Evolutionary conservation across 2,329 filamentous ascomycete species (phyloP).

Genomic region (Dactylellina sp.): DNA sequence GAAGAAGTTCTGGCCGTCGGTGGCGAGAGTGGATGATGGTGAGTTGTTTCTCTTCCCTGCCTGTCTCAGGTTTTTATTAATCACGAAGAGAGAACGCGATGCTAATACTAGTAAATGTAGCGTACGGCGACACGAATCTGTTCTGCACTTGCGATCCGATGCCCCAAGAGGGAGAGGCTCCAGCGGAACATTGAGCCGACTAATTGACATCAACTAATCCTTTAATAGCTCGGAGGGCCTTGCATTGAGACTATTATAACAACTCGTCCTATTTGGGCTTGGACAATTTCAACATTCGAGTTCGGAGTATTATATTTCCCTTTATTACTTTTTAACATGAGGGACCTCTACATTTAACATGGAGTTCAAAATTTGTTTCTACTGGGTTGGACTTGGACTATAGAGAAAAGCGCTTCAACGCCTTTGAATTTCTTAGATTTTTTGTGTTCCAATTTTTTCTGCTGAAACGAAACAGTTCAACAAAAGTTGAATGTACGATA

Average conservation of each 20-base stretch:
- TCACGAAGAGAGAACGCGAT: not conserved
- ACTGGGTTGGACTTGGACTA: constrained; percentile 23
- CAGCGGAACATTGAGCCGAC: constrained; percentile 18
- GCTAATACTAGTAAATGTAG: constrained; percentile 65
- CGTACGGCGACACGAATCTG: constrained; percentile 89
- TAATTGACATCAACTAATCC: constrained; percentile 1
- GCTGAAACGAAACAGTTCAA: not conserved
- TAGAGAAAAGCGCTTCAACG: constrained; percentile 55
- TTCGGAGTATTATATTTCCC: constrained; percentile 26
- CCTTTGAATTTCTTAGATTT: constrained; percentile 8
- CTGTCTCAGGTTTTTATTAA: constrained; percentile 35
- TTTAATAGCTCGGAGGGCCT: not conserved
- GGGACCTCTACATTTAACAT: constrained; percentile 56
- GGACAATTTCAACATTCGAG: not conserved
- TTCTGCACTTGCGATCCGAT: constrained; percentile 95
- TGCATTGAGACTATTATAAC: too few species aligned
- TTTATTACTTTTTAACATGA: constrained; percentile 46
- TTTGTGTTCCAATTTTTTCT: not conserved
- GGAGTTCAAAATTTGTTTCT: constrained; percentile 46
- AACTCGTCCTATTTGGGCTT: constrained; percentile 10
- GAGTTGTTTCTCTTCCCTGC: constrained; percentile 65
- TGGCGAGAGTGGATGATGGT: constrained; percentile 89
- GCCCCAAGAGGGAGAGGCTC: constrained; percentile 66
- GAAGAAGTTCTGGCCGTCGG: constrained; percentile 98
- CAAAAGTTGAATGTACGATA: constrained; percentile 19